Evolutionary conservation across 2,329 filamentous ascomycete genomes (phyloP), one percentile per base, ranked within the genome.

Genomic region (Nothophoma quercina): DNA sequence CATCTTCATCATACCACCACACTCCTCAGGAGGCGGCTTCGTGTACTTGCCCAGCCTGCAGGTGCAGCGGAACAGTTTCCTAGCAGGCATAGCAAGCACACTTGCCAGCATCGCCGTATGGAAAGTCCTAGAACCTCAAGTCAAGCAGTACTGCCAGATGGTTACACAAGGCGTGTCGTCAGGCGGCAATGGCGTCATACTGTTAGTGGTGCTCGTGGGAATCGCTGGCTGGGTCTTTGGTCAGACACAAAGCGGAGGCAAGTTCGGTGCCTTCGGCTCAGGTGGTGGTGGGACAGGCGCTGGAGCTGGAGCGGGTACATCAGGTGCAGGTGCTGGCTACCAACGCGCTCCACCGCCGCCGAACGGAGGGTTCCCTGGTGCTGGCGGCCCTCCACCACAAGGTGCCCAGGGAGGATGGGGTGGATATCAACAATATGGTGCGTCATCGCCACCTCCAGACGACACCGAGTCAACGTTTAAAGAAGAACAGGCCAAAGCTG

Each of bases 1-100:
- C 79, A 96, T 98, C 71, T 97, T 97, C 78, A 89, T 97, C 72
- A 93, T 98, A 68, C 93, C 93, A 7, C 91, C 93, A 38, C 92
- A 96, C 74, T 93, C 92, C 9, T 84, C 93, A 6, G 93, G 93
- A 45, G 86, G 87, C 0, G 93, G 93, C 26, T 97, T 97, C 75
- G 80, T 98, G 22, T 97, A 98, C 74, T 84, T 98, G n/a, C 93
- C 93, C 0, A 96, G 93, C 0, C 76, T 98, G 56, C 85, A 88
- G 69, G 89, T 91, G 16, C 90, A 95, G 68, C 83, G 88, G 67
- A 96, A 96, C 75, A 96, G 91, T 76, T 98, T 97, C 74, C 83
- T 92, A 18, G 92, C 93, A 3, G 93, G 93, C 22, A 91, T 92
- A 64, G 89, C 87, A 32, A 88, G 85, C 54, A 91, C 91, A 2